A percentile compares a stretch with the other conserved stretches of the same genome.
phyloP scores from a whole-genome alignment of 2,329 filamentous ascomycete genomes.

The Didymella glomerata region DNA sequence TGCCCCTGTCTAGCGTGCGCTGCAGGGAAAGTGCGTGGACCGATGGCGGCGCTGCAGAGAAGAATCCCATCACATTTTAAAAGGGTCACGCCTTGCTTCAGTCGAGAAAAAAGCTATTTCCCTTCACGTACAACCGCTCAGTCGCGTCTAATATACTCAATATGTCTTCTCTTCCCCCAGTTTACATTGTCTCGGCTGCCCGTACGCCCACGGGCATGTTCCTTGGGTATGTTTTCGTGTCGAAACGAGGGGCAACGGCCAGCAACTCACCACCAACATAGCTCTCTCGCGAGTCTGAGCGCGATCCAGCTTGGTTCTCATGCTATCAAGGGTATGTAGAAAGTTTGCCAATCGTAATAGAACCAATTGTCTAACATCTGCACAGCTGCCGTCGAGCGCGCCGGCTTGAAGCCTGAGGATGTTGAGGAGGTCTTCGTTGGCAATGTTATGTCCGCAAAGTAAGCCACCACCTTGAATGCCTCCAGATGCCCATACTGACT shows the following conservation, averaged over 20 bases:
- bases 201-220: conserved; percentile 95
- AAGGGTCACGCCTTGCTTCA: conserved; percentile 27
- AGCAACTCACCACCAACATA: conserved; percentile 52
- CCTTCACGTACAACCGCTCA: conserved; percentile 17
- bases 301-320: conserved; percentile 87
- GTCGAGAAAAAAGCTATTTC: conserved; percentile 13
- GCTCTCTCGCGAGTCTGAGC: conserved; percentile 85
- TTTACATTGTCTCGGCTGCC: conserved; percentile 94
- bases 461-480: conserved; percentile 43
- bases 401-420: conserved; percentile 85
- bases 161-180: conserved; percentile 83
- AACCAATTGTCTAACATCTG: conserved; percentile 28
- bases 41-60: conserved; percentile 22
- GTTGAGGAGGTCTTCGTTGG: conserved; percentile 98
- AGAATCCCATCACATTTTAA: conserved; percentile 27
- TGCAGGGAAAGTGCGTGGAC: conserved; percentile 28
- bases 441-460: conserved; percentile 98
- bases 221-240: conserved; percentile 72
- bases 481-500: conserved; percentile 17
- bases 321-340: conserved; percentile 82
- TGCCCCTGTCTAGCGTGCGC: conserved; percentile 14
- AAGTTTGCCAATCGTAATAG: conserved; percentile 8
- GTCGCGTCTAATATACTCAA: conserved; percentile 45
- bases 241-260: conserved; percentile 33
- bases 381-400: conserved; percentile 79